These are phyloP conservation scores for Thelephora ganbajun DNA, from an alignment of 768 basidiomycete genomes.

Conservation along the genomic window DNA sequence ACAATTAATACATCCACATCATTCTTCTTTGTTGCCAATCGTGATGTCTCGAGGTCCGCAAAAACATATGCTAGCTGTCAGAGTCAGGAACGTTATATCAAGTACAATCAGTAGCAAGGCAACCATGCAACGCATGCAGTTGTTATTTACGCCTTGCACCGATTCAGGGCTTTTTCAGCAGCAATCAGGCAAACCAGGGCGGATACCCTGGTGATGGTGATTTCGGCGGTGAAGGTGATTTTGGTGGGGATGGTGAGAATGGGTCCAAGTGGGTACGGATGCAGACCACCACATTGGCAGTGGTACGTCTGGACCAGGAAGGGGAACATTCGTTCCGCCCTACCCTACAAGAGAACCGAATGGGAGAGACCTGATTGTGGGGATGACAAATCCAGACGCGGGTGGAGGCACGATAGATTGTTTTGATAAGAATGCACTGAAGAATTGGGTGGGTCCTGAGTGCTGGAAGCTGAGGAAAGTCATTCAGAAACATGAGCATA, in stretches of 20 bases:
- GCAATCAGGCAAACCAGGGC: slow-evolving; percentile 40
- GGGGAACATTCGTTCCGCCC: slow-evolving; percentile 57
- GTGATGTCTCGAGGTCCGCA: too few relatives aligned
- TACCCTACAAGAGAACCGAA: slow-evolving; percentile 71
- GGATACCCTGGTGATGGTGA: slow-evolving; percentile 24
- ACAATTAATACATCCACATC: too few relatives aligned
- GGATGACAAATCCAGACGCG: slow-evolving; percentile 60
- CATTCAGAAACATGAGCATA: slow-evolving; percentile 48
- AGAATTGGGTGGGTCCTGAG: slow-evolving; percentile 98
- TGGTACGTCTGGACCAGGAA: slow-evolving; percentile 24
- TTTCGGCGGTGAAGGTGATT: slow-evolving; percentile 24
- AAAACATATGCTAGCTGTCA: slow-evolving; percentile 26
- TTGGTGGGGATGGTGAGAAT: slow-evolving; percentile 21
- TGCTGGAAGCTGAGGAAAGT: slow-evolving; percentile 91
- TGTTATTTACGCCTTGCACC: slow-evolving; percentile 10
- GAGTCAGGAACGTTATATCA: too few relatives aligned
- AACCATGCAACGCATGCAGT: too few relatives aligned
- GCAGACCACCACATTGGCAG: slow-evolving; percentile 28
- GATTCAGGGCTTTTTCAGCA: slow-evolving; percentile 56
- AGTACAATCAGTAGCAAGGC: too few relatives aligned
- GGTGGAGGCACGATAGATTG: slow-evolving; percentile 61
- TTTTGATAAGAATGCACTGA: slow-evolving; percentile 75
- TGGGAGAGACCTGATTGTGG: slow-evolving; percentile 73
- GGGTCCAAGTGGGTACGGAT: slow-evolving; percentile 17
- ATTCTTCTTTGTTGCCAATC: too few relatives aligned